These are phyloP conservation scores for Tetrapisispora arboricola DNA, from an alignment of 805 yeast species.

Conservation along the genomic window DNA sequence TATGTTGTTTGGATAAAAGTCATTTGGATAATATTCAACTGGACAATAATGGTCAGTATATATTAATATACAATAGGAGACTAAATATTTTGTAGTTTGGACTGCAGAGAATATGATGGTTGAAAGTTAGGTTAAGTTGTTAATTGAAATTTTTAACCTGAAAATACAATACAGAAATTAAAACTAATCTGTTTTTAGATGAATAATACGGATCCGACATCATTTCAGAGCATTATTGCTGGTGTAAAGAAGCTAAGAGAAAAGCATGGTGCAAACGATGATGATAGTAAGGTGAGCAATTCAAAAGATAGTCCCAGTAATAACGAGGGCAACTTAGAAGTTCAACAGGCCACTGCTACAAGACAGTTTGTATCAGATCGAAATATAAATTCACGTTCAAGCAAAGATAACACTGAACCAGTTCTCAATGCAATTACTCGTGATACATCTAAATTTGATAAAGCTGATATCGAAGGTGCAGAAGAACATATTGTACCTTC, in stretches of 20 bases:
- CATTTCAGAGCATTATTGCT: slow-evolving; percentile 61
- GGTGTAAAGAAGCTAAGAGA: slow-evolving; percentile 57
- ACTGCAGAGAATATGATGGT: no score
- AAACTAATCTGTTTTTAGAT: slow-evolving; percentile 8
- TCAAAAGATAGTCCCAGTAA: neutral
- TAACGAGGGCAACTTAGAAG: neutral
- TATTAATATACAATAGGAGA: no score
- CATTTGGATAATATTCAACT: no score
- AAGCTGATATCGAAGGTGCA: neutral
- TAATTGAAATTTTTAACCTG: no score
- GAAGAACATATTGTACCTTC: neutral
- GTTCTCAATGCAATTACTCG: slow-evolving; percentile 1
- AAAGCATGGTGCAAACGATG: slow-evolving; percentile 17
- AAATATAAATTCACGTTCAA: neutral
- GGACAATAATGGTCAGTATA: no score
- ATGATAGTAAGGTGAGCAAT: slow-evolving; percentile 1
- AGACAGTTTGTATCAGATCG: no score
- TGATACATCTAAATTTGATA: neutral
- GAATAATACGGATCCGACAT: slow-evolving; percentile 41
- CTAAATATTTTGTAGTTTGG: no score
- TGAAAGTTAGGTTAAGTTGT: no score
- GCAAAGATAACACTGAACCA: neutral
- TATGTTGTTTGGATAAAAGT: no score
- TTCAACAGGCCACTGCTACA: neutral
- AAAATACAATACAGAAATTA: no score